Conservation (phyloP, 441 rosid genomes). For the Arabidopsis lyrata region DNA sequence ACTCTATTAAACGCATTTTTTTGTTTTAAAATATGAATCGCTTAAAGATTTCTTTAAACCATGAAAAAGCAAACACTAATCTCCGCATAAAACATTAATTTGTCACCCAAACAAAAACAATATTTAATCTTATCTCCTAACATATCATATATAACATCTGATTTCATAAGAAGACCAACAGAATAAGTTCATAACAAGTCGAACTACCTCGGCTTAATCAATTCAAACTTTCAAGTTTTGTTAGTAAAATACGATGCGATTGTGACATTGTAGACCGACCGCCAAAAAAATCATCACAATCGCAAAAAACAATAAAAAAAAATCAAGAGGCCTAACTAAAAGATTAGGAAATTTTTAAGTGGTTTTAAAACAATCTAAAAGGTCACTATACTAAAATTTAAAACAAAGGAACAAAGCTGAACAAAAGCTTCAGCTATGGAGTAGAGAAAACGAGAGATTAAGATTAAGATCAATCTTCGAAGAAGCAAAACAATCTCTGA, state of each 20-base stretch:
- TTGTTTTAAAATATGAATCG: too few species aligned
- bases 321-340: constrained; percentile 27
- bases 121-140: neutral
- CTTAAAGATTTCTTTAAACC: too few species aligned
- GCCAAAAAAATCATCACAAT: neutral
- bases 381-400: constrained; percentile 20
- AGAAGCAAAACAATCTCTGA: constrained; percentile 55
- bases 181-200: neutral
- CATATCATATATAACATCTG: neutral
- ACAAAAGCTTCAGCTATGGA: constrained; percentile 50
- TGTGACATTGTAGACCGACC: neutral
- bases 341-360: neutral
- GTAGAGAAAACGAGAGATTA: constrained; percentile 86
- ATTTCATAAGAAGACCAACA: neutral
- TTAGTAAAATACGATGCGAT: neutral
- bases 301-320: neutral
- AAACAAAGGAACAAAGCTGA: neutral
- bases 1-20: too few species aligned
- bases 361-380: constrained; percentile 8
- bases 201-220: neutral
- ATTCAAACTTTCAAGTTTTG: neutral
- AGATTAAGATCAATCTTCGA: constrained; percentile 55
- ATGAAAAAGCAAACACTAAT: neutral
- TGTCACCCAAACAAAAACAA: neutral
- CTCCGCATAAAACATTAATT: neutral